Evolutionary conservation across 1,284 basidiomycete genomes (phyloP).

Genomic region (Erythrobasidium hasegawianum): DNA sequence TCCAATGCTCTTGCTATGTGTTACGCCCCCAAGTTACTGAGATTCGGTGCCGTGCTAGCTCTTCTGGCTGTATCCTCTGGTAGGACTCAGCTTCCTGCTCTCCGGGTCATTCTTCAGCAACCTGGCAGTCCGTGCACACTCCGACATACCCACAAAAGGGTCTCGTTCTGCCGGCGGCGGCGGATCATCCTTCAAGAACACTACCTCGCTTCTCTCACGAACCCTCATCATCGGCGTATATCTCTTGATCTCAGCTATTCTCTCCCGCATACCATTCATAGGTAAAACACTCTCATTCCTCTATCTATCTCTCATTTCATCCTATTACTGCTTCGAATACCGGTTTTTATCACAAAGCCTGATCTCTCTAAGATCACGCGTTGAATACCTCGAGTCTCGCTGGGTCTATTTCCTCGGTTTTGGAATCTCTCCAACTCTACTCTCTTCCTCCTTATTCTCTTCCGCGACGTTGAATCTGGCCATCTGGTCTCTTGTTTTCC

Average conservation of each 20-base stretch:
- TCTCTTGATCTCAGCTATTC: slow-evolving; percentile 62
- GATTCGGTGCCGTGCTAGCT: slow-evolving; percentile 55
- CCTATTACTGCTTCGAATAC: slow-evolving; percentile 83
- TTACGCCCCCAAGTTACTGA: background rate
- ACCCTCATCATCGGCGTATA: slow-evolving; percentile 73
- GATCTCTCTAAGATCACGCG: slow-evolving; percentile 61
- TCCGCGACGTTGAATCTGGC: slow-evolving; percentile 59
- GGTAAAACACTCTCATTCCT: slow-evolving; percentile 61
- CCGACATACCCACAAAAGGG: slow-evolving; percentile 66
- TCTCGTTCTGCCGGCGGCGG: slow-evolving; percentile 58
- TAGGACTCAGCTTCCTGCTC: slow-evolving; percentile 58
- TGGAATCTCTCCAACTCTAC: slow-evolving; percentile 52
- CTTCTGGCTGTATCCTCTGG: slow-evolving; percentile 69
- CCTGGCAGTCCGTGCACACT: slow-evolving; percentile 71
- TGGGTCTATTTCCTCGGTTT: slow-evolving; percentile 81
- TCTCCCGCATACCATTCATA: slow-evolving; percentile 61
- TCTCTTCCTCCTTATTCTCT: slow-evolving; percentile 36
- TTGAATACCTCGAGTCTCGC: slow-evolving; percentile 71
- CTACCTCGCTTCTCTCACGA: slow-evolving; percentile 64
- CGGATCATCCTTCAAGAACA: slow-evolving; percentile 52
- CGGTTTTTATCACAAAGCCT: slow-evolving; percentile 49
- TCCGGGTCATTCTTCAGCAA: slow-evolving; percentile 36
- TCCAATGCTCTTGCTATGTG: background rate
- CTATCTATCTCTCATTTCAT: slow-evolving; percentile 72
- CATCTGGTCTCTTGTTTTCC: slow-evolving; percentile 71